Evolutionary conservation across 257 asterid genomes (phyloP), one percentile per base, ranked within the genome.

Genomic region (Fraxinus cuspidata): DNA sequence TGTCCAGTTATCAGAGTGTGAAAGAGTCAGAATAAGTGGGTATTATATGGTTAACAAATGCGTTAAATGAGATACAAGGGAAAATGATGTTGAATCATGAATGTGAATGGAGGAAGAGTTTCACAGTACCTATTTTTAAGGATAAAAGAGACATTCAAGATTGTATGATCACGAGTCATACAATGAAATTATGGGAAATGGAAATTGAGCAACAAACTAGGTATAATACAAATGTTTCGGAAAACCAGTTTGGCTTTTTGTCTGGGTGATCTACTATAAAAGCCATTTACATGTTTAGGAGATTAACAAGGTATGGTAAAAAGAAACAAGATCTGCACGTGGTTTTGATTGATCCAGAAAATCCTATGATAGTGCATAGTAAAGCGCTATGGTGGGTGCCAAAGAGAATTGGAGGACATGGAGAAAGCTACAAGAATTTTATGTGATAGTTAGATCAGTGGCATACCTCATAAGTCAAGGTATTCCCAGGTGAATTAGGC

Each of bases 401-500:
- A 42, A 40, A 42, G 49, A 42, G 49, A 42, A 78, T 65, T 51
- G 13, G 31, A 9, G 18, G 25, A 65, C 11, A 49, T 38, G 4
- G 64, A 53, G 27, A 53, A 53, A 53, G 8, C 64, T 53, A 25
- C 16, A 60, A 25, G 32, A 60, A 60, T 60, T 42, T 18, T 9
- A 60, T 25, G 27, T 21, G 27, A 56, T 60, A 60, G 2, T 60
- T 70, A 70, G 42, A 73, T 63, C 23, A 34, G 74, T 7, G 35
- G 29, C 82, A 12, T 77, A 93, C 98, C 98, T 93, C 97, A 32
- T 93, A 93, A 44, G 97, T 90, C 85, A 89, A 75, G 53, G 92
- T 91, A 73, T 96, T 92, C 70, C 96, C 97, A 7, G 97, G 87
- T 35, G 96, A 89, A 86, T 70, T 86, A 77, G 97, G 97, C 83